Conservation (phyloP, 2,329 filamentous ascomycete genomes). For the Sarocladium brachiariae region DNA sequence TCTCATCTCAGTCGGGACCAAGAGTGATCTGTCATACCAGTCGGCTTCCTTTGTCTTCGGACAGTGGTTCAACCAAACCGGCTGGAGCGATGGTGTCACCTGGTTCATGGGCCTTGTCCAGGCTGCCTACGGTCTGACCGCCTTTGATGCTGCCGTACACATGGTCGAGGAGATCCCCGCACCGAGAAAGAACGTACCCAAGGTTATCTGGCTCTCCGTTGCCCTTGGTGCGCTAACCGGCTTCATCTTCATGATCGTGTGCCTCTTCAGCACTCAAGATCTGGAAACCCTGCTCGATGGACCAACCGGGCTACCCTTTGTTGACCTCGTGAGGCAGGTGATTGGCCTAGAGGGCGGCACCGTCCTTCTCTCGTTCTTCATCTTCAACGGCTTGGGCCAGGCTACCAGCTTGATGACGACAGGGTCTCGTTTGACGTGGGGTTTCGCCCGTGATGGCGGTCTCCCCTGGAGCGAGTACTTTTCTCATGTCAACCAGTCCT, state of each 20-base stretch:
- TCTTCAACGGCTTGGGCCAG: conserved; percentile 41
- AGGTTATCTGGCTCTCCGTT: conserved; percentile 38
- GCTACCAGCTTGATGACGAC: conserved; percentile 36
- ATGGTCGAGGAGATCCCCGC: conserved; percentile 41
- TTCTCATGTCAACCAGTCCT: conserved; percentile 24
- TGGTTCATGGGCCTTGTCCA: conserved; percentile 45
- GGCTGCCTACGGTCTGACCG: conserved; percentile 41
- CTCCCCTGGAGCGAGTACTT: conserved; percentile 30
- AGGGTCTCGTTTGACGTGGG: conserved; percentile 36
- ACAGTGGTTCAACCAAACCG: conserved; percentile 23
- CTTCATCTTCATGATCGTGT: conserved; percentile 36
- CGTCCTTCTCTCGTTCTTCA: conserved; percentile 36
- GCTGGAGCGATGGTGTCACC: conserved; percentile 38
- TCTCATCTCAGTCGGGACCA: conserved; percentile 38
- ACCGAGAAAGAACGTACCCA: conserved; percentile 35
- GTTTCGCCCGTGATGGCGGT: conserved; percentile 36
- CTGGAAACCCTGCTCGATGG: conserved; percentile 27
- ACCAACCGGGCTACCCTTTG: conserved; percentile 29
- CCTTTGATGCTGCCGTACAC: conserved; percentile 44
- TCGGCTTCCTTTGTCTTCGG: conserved; percentile 38
- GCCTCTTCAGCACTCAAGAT: conserved; percentile 34
- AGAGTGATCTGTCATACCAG: conserved; percentile 31
- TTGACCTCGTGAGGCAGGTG: conserved; percentile 29
- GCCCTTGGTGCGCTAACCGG: conserved; percentile 31
- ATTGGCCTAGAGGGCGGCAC: conserved; percentile 22